A percentile compares a stretch with the other conserved stretches of the same genome.
phyloP scores from a whole-genome alignment of 805 yeast species.

The Yamadazyma kitorensis region DNA sequence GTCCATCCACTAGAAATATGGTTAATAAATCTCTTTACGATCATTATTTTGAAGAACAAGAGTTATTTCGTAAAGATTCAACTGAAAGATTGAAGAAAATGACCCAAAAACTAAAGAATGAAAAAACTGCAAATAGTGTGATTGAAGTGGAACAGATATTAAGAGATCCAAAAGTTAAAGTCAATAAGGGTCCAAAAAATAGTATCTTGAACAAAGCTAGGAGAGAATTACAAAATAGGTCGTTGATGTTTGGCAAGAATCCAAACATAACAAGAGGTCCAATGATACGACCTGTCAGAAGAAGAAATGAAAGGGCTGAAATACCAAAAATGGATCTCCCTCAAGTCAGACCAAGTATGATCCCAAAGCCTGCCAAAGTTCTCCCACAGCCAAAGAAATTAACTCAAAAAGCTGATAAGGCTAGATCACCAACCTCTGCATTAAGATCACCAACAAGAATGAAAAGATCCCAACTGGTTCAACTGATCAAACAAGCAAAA shows the following conservation, averaged over 20 bases:
- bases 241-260: constrained; percentile 25
- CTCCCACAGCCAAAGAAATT: too few species aligned
- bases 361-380: too few species aligned
- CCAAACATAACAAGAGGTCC: constrained; percentile 5
- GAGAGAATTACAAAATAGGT: constrained; percentile 33
- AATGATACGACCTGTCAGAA: constrained; percentile 3
- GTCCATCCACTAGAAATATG: constrained; percentile 13
- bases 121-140: constrained; percentile 43
- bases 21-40: constrained; percentile 39
- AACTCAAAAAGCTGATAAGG: too few species aligned
- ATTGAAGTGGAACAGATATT: constrained; percentile 25
- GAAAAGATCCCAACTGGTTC: too few species aligned
- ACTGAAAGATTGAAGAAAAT: constrained; percentile 43
- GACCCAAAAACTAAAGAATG: constrained; percentile 35
- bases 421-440: neutral
- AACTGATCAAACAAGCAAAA: too few species aligned
- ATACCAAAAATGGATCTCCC: too few species aligned
- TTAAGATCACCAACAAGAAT: constrained; percentile 2
- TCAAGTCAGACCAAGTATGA: too few species aligned
- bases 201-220: constrained; percentile 33
- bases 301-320: neutral
- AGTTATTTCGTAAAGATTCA: constrained; percentile 41
- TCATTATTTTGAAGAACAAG: constrained; percentile 39
- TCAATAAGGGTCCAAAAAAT: constrained; percentile 13
- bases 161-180: constrained; percentile 27